A percentile compares a stretch with the other conserved stretches of the same genome.
phyloP scores from a whole-genome alignment of 2,329 filamentous ascomycete genomes.

The Talaromyces marneffei region DNA sequence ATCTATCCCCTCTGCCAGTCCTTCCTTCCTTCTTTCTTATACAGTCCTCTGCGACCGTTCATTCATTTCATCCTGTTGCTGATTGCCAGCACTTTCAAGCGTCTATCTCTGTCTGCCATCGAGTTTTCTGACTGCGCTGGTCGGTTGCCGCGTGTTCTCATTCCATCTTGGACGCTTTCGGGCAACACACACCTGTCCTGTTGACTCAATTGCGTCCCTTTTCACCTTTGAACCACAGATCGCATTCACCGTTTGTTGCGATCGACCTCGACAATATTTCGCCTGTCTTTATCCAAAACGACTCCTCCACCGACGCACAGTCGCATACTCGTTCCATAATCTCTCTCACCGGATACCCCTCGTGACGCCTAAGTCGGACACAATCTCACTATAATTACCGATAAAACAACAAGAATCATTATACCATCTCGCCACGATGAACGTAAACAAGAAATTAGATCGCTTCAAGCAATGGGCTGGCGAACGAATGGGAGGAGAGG shows the following conservation, averaged over 20 bases:
- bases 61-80: background rate
- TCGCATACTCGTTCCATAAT: background rate
- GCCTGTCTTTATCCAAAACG: background rate
- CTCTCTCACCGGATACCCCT: background rate
- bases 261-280: background rate
- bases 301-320: background rate
- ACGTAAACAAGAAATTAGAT: slow-evolving; percentile 81
- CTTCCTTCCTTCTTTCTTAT: background rate
- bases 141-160: background rate
- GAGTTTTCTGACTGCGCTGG: background rate
- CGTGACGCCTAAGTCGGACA: background rate
- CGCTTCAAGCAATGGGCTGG: slow-evolving; percentile 97
- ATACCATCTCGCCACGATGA: slow-evolving; percentile 38
- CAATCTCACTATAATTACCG: background rate
- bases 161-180: background rate
- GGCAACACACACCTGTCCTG: background rate
- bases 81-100: background rate
- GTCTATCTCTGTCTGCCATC: background rate
- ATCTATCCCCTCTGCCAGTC: background rate
- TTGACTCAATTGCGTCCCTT: background rate
- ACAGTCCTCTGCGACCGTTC: background rate
- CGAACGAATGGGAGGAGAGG: slow-evolving; percentile 89
- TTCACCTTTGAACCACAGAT: too few species aligned
- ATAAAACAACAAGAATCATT: background rate
- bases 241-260: background rate